Base-by-base conservation (phyloP, 2,329 filamentous ascomycete genomes). In the Ilyonectria sp. region DNA sequence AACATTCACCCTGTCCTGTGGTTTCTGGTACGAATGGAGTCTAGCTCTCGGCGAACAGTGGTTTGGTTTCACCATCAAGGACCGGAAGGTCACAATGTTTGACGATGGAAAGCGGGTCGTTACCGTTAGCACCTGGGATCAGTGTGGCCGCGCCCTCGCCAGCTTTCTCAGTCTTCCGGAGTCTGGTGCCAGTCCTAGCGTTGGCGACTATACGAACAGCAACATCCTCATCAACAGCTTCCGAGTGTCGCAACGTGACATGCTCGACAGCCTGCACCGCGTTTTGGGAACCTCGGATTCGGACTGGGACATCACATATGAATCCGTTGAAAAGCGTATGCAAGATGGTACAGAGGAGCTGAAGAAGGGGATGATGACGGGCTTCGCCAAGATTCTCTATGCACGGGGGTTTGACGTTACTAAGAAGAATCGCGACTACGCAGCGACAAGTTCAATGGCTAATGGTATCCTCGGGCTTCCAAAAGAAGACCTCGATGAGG, bases 51-150 rank as follows among this genome's bases (percentile, higher is more conserved):
- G 80, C 0, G 57, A 77, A 1, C 54, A 70, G 6, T 80, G 80
- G 29, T 88, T 82, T 13, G 87, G 87, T 3, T 85, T 88, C 76
- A 85, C 88, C 69, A 80, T 87, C 67, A 75, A 75, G 29, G 81
- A 83, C 33, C 78, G 77, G 1, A 78, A 75, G 10, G 69, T 86
- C 11, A 85, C 82, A 0, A 75, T 87, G 21, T 88, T 83, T 61
- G 89, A 89, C 65, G 86, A 89, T 26, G 91, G 91, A 0, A 83
- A 83, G 19, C 85, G 82, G 2, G 83, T 79, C 60, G 86, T 91
- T 71, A 88, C 86, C 64, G 86, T 82, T 0, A 88, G 86, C 23
- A 92, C 91, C 0, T 89, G 87, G 84, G 71, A 80, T 5, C 90
- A 92, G 78, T 84, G 85, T 52, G 90, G 87, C 0, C 81, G 85